Evolutionary conservation across 2,329 filamentous ascomycete species (phyloP).

Genomic region (Curvularia spicifera): DNA sequence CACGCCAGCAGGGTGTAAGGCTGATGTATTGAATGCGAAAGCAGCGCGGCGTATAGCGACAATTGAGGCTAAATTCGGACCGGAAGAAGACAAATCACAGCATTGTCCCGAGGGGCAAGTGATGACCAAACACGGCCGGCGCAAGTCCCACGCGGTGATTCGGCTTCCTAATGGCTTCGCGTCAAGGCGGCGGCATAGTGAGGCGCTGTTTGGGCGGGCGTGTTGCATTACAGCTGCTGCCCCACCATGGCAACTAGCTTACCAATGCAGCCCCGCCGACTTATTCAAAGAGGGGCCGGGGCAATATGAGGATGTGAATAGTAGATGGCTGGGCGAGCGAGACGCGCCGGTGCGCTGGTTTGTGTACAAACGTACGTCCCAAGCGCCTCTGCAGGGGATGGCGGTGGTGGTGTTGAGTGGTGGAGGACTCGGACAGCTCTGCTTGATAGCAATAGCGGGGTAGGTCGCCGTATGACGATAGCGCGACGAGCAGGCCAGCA

Average conservation of each 20-base stretch:
- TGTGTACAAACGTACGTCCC: conserved; percentile 15
- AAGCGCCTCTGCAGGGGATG: conserved; percentile 24
- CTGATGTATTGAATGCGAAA: conserved; percentile 1
- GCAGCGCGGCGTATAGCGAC: neutral
- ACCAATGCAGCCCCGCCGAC: conserved; percentile 22
- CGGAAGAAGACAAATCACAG: conserved; percentile 4
- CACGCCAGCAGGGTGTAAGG: conserved; percentile 5
- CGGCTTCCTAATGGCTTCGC: conserved; percentile 4
- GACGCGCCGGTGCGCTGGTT: conserved; percentile 24
- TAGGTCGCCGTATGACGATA: conserved; percentile 19
- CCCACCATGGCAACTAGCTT: conserved; percentile 21
- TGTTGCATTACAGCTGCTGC: conserved; percentile 14
- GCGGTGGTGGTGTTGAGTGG: conserved; percentile 3
- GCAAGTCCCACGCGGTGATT: conserved; percentile 14
- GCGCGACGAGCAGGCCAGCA: neutral
- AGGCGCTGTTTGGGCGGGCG: conserved; percentile 1
- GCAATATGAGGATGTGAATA: conserved; percentile 19
- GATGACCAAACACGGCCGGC: conserved; percentile 13
- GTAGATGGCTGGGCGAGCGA: conserved; percentile 17
- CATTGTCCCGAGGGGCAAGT: conserved; percentile 1
- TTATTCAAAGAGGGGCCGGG: conserved; percentile 27
- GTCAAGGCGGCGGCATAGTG: conserved; percentile 4
- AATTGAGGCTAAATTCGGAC: conserved; percentile 1
- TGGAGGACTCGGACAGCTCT: conserved; percentile 32
- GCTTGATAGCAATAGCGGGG: conserved; percentile 23